Base-by-base conservation (phyloP, 2,329 filamentous ascomycete genomes). In the Colletotrichum caudatum region DNA sequence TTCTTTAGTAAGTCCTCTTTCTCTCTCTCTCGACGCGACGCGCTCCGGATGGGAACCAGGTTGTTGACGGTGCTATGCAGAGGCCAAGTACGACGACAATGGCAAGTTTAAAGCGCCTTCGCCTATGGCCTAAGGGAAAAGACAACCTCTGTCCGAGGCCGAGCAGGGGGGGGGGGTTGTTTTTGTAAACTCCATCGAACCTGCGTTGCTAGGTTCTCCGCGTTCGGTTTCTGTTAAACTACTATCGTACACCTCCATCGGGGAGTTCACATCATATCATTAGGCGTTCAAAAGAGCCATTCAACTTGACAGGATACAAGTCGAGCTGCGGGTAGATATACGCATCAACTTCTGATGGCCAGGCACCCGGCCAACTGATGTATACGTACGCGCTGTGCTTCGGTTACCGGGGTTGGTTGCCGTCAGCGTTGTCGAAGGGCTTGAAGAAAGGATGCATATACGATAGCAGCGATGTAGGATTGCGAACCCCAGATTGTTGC, bases 1-100 rank as follows among this genome's bases (percentile, higher is more conserved):
- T 99, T 99, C 81, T 99, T 99, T 82, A 99, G 94, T 97, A 85
- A 86, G 94, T 88, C 64, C 59, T 33, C 35, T 14, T 5, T 11
- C 6, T 11, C 14, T 8, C 29, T 29, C 29, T 26, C 5, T 65
- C 23, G 4, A 0, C 29, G 29, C 29, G 29, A 29, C 29, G 39
- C 20, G 33, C 29, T 35, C 23, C 20, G 16, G 26, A 23, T 26
- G 23, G 26, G 5, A 3, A 37, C 20, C 33, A 61, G 26, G 11
- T 26, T 60, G 44, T 46, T 72, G 29, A 69, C 37, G 26, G 7
- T 41, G 16, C 16, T 37, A 37, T 58, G 64, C 73, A 85, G 83
- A 85, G 76, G 83, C 83, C 58, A 82, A 82, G 74, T 85, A 85
- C 65, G 83, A 85, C 66, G 81, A 85, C 74, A 85, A 85, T 64